These are phyloP conservation scores for Agaricus subrufescens DNA, from an alignment of 768 basidiomycete species.

Conservation along the genomic window DNA sequence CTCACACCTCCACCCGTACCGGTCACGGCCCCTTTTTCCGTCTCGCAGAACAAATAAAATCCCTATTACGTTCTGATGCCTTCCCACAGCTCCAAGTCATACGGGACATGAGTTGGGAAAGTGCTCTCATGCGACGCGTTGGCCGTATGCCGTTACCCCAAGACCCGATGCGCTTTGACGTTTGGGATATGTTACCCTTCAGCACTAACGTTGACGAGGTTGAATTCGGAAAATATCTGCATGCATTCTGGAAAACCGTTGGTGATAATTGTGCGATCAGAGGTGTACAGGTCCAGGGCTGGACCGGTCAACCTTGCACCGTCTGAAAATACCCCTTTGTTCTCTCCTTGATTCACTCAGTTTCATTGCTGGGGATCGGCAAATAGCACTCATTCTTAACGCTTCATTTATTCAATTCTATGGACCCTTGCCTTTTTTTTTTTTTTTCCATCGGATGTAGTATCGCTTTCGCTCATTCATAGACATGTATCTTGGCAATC, in stretches of 20 bases:
- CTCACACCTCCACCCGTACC: not conserved
- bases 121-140: slow-evolving; percentile 47
- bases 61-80: slow-evolving; percentile 49
- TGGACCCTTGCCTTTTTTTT: too few species aligned
- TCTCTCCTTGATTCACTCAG: too few species aligned
- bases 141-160: slow-evolving; percentile 11
- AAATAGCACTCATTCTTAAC: too few species aligned
- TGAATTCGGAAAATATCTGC: slow-evolving; percentile 7
- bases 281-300: slow-evolving; percentile 65
- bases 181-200: not conserved
- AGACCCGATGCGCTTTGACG: not conserved
- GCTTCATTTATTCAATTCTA: too few species aligned
- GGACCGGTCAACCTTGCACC: slow-evolving; percentile 28
- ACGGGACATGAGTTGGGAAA: slow-evolving; percentile 59
- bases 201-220: slow-evolving; percentile 2
- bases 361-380: too few species aligned
- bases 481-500: too few species aligned
- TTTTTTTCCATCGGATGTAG: too few species aligned
- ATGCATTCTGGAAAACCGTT: slow-evolving; percentile 43
- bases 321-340: not conserved
- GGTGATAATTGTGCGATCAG: slow-evolving; percentile 44
- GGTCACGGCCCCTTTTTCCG: slow-evolving; percentile 52
- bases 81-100: slow-evolving; percentile 60
- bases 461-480: too few species aligned
- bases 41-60: slow-evolving; percentile 60